Evolutionary conservation across 371 early-diverging fungal species (phyloP).

Genomic region (Rhizomucor pusillus): DNA sequence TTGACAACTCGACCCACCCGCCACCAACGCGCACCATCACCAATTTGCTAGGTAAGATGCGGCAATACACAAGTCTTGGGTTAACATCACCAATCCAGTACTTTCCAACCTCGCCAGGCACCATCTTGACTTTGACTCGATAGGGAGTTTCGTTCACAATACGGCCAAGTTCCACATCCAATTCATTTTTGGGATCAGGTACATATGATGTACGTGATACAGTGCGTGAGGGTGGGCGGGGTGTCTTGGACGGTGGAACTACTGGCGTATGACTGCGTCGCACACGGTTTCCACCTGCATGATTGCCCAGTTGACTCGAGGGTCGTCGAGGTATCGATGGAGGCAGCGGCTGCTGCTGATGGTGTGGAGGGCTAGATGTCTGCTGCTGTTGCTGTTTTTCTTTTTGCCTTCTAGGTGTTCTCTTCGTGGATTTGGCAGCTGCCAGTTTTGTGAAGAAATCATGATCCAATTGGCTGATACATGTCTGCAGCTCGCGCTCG

Average conservation of each 20-base stretch:
- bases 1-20: slow-evolving; percentile 66
- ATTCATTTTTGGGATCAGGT: slow-evolving; percentile 59
- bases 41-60: slow-evolving; percentile 60
- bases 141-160: slow-evolving; percentile 63
- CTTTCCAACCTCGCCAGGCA: slow-evolving; percentile 60
- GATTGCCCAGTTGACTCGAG: slow-evolving; percentile 8
- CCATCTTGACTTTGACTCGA: slow-evolving; percentile 47
- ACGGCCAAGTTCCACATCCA: slow-evolving; percentile 72
- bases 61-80: slow-evolving; percentile 57
- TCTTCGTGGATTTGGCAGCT: slow-evolving; percentile 21
- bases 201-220: slow-evolving; percentile 33
- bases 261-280: slow-evolving; percentile 10
- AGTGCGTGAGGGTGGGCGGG: slow-evolving; percentile 3
- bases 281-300: slow-evolving; percentile 7
- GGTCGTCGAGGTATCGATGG: slow-evolving; percentile 1
- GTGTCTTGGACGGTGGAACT: slow-evolving; percentile 2
- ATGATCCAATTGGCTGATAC: slow-evolving; percentile 35
- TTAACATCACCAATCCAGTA: slow-evolving; percentile 68
- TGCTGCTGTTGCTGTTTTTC: slow-evolving; percentile 5
- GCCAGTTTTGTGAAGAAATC: slow-evolving; percentile 51
- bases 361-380: slow-evolving; percentile 2
- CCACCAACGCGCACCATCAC: slow-evolving; percentile 84
- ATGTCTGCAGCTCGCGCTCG: slow-evolving; percentile 33
- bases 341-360: not conserved
- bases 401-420: no score